A percentile compares a stretch with the other conserved stretches of the same genome.
Conservation (phyloP, 768 basidiomycete genomes). For the Psilocybe cubensis region DNA sequence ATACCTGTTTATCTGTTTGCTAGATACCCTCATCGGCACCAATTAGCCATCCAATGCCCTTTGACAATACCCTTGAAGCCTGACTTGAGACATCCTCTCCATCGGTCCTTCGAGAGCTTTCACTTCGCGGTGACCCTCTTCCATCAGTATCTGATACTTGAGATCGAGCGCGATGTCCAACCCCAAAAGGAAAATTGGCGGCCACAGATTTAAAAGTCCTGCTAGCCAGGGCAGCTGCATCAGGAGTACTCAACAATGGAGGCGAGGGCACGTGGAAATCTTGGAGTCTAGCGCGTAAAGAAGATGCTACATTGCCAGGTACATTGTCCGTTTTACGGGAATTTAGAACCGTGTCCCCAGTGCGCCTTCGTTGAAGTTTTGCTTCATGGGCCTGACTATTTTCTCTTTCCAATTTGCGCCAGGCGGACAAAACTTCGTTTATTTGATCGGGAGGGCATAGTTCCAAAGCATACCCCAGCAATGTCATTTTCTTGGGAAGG, state of each 20-base stretch:
- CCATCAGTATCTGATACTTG: constrained; percentile 46
- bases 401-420: constrained; percentile 76
- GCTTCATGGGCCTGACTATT: constrained; percentile 57
- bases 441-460: constrained; percentile 85
- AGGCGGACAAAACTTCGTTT: constrained; percentile 74
- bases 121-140: constrained; percentile 39
- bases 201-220: constrained; percentile 80
- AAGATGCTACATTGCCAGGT: constrained; percentile 44
- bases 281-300: constrained; percentile 64
- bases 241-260: constrained; percentile 71
- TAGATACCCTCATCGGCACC: constrained; percentile 71
- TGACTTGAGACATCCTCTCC: constrained; percentile 71
- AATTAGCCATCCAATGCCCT: constrained; percentile 95
- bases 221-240: constrained; percentile 79
- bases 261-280: constrained; percentile 72
- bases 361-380: constrained; percentile 21
- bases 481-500: constrained; percentile 61
- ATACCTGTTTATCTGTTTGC: background rate
- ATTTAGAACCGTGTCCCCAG: constrained; percentile 2
- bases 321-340: constrained; percentile 17
- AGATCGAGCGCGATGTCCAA: constrained; percentile 43
- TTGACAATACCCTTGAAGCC: constrained; percentile 79
- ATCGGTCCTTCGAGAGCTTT: constrained; percentile 44
- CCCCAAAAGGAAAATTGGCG: constrained; percentile 74
- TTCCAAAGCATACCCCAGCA: constrained; percentile 83